Evolutionary conservation across 1,284 basidiomycete species (phyloP).

Genomic region (Sanghuangporus sanghuang): DNA sequence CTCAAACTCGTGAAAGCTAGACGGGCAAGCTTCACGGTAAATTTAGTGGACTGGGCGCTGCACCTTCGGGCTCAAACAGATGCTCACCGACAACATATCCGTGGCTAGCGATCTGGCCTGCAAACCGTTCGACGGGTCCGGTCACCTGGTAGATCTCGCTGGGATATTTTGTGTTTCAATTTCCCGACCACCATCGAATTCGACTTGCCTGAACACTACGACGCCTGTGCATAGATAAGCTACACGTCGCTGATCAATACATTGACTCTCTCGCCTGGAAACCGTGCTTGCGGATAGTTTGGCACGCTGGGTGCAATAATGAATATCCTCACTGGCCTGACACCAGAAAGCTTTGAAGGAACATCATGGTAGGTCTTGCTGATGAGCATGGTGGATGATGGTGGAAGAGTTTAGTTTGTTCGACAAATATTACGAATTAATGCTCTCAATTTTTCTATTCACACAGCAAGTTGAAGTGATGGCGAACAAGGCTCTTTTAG

Average conservation of each 20-base stretch:
- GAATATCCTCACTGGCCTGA: slow-evolving; percentile 72
- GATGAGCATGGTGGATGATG: slow-evolving; percentile 62
- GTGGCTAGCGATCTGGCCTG: slow-evolving; percentile 87
- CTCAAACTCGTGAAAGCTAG: slow-evolving; percentile 86
- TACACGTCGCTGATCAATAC: background rate
- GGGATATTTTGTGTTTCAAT: slow-evolving; percentile 7
- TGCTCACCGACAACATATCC: slow-evolving; percentile 71
- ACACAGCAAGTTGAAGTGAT: background rate
- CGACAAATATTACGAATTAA: background rate
- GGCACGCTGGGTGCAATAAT: slow-evolving; percentile 66
- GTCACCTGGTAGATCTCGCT: slow-evolving; percentile 88
- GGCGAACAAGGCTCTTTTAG: slow-evolving; percentile 7
- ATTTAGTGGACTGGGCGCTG: background rate
- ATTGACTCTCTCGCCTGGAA: slow-evolving; percentile 52
- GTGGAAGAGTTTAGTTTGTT: background rate
- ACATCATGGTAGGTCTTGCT: slow-evolving; percentile 75
- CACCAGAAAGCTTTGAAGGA: slow-evolving; percentile 56
- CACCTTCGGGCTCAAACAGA: background rate
- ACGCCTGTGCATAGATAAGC: slow-evolving; percentile 44
- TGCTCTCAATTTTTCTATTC: background rate
- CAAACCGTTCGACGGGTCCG: slow-evolving; percentile 84
- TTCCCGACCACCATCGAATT: background rate
- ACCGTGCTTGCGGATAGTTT: slow-evolving; percentile 76
- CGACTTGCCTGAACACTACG: slow-evolving; percentile 67
- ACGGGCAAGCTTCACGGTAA: slow-evolving; percentile 59